Base-by-base conservation (phyloP, 1,284 basidiomycete species). In the Rhodotorula mucilaginosa region DNA sequence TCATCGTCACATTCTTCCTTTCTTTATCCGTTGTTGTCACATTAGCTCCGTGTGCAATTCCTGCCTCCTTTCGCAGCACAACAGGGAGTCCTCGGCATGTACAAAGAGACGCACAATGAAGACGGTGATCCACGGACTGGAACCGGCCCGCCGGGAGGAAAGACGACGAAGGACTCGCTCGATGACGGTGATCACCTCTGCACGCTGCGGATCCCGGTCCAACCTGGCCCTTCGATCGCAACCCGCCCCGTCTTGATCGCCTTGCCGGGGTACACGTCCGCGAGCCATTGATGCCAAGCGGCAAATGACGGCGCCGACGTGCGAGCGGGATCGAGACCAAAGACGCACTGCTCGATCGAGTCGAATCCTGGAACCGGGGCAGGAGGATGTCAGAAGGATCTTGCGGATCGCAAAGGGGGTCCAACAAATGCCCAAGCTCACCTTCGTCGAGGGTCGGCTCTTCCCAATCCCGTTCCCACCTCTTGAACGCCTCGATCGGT, bases 191-290 rank as follows among this genome's bases (percentile, higher is more conserved):
- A 8, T 44, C 39, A 44, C 10, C 39, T 44, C 39, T 44, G 39
- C 39, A 10, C 39, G 39, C 39, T 44, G 39, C 39, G 39, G 39
- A 44, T 12, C 4, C 48, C 46, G 31, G 48, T 8, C 21, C 29
- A 51, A 5, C 48, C 64, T 26, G 58, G 46, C 7, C 65, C 65
- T 8, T 21, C 19, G 13, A 67, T 3, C 31, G 65, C 65, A 1
- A 67, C 59, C 4, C 51, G 13, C 13, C 65, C 65, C 51, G 52
- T 61, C 51, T 61, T 67, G 29, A 46, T 47, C 29, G 49, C 51
- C 46, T 67, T 67, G 13, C 65, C 65, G 1, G 65, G 65, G 44
- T 61, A 61, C 7, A 61, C 59, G n/a, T 67, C 65, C 26, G 26
- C 59, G 29, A 67, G 59, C 58, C 60, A 67, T 19, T 46, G 26